Evolutionary conservation across 768 basidiomycete genomes (phyloP), one percentile per base, ranked within the genome.

Genomic region (Sarcomyxa edulis): DNA sequence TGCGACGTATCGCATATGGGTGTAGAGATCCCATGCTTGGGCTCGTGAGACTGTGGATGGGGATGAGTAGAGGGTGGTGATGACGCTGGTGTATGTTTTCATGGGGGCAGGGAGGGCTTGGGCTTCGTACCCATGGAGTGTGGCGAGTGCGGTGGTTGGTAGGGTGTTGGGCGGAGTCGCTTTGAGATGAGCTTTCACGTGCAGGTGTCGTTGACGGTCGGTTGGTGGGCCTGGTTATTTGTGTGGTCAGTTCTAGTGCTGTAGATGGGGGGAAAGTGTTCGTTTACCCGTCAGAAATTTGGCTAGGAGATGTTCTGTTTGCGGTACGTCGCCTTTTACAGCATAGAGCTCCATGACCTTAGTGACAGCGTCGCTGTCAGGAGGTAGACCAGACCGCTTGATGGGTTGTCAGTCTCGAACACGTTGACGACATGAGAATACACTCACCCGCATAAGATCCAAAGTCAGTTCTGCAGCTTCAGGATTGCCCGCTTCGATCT

Each of bases 1-100:
- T 1, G 95, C 90, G 10, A 89, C 87, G 44, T 96, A 93, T 32
- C 95, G 88, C 88, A 96, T 94, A 59, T 99, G 95, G 2, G 86
- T 68, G 58, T 90, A 97, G 27, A 97, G 74, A 53, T 98, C 90
- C 90, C 91, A 96, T 3, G 88, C 94, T 44, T 89, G 82, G 0
- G 87, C 84, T 22, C 74, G 75, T 2, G 75, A 76, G 1, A 70
- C 49, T 3, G 75, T 63, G 20, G 66, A 71, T 6, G 63, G 66
- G 19, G 66, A 63, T 29, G 66, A 65, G 48, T 75, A 76, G 23
- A 81, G 79, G 31, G 69, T 58, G 5, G 65, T 63, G 42, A 95
- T 84, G 32, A 82, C 60, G 15, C 76, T 66, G 7, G 78, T 79
- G 59, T 97, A 96, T 0, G 85, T 77, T 27, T 68, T 68, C 53